Evolutionary conservation across 768 basidiomycete species (phyloP).

Genomic region (Tremella fuciformis): DNA sequence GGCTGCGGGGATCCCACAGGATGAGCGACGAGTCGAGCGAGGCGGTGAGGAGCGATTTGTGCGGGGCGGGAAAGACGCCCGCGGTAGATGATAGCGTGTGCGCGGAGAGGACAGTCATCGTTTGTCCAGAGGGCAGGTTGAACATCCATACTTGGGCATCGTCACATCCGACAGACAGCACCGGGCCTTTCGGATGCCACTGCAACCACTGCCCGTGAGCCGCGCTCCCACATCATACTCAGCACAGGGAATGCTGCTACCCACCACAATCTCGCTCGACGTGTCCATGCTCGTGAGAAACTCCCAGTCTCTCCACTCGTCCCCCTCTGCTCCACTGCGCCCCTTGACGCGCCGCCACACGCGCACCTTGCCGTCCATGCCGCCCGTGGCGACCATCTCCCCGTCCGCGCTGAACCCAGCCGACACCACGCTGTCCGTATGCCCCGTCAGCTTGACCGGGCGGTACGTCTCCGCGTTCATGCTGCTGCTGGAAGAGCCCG

Average conservation of each 20-base stretch:
- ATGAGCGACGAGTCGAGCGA: constrained; percentile 77
- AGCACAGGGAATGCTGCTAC: too few relatives aligned
- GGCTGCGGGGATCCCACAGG: constrained; percentile 84
- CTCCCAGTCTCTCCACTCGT: constrained; percentile 78
- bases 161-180: constrained; percentile 85
- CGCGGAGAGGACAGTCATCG: constrained; percentile 92
- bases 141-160: constrained; percentile 95
- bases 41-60: constrained; percentile 85
- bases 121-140: constrained; percentile 91
- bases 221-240: not conserved
- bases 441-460: constrained; percentile 71
- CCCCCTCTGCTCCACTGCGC: constrained; percentile 1
- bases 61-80: constrained; percentile 80
- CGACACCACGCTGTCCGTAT: constrained; percentile 82
- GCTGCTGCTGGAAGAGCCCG: constrained; percentile 10
- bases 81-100: constrained; percentile 80
- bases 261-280: constrained; percentile 90
- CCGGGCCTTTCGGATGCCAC: constrained; percentile 93
- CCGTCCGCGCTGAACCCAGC: constrained; percentile 82
- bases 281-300: constrained; percentile 90
- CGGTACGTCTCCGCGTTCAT: constrained; percentile 39
- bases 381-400: constrained; percentile 88
- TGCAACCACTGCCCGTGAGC: constrained; percentile 66
- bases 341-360: constrained; percentile 75
- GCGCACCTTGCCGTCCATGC: constrained; percentile 94